Evolutionary conservation across 306 rosid genomes (phyloP).

Genomic region (Clitoria ternatea): DNA sequence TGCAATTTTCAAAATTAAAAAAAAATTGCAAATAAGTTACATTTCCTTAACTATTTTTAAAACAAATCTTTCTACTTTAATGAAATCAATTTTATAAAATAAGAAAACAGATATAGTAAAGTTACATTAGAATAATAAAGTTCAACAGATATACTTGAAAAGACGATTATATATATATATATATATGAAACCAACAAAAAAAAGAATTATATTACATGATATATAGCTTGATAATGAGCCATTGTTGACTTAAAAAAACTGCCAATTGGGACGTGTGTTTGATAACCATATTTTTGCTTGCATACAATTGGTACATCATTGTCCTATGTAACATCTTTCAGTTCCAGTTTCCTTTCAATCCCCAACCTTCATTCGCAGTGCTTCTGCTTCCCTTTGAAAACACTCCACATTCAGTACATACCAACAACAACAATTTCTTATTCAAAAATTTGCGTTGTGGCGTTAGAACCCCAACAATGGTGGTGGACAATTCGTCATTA

Average conservation of each 20-base stretch:
- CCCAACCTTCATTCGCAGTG: neutral
- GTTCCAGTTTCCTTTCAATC: neutral
- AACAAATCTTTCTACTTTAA: neutral
- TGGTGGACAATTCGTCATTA: constrained; percentile 69
- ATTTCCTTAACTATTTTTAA: neutral
- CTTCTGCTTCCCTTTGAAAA: constrained; percentile 49
- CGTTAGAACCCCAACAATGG: constrained; percentile 17
- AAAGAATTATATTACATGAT: too few species aligned
- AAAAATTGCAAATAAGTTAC: neutral
- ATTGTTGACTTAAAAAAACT: too few species aligned
- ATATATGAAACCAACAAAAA: too few species aligned
- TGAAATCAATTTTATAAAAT: neutral
- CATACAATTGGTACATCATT: neutral
- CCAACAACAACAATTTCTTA: too few species aligned
- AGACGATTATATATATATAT: too few species aligned
- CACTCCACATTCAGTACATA: too few species aligned
- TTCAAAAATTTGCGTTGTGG: too few species aligned
- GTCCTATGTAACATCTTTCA: neutral
- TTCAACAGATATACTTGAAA: neutral
- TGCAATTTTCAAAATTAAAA: neutral
- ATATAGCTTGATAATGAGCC: too few species aligned
- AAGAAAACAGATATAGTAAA: too few species aligned
- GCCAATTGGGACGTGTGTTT: too few species aligned
- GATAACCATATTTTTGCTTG: neutral
- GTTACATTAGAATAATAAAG: too few species aligned